Percentiles rank a stretch among this genome's conserved stretches.
Conservation (phyloP, 2,329 filamentous ascomycete genomes). For the Colletotrichum cordylinicola region DNA sequence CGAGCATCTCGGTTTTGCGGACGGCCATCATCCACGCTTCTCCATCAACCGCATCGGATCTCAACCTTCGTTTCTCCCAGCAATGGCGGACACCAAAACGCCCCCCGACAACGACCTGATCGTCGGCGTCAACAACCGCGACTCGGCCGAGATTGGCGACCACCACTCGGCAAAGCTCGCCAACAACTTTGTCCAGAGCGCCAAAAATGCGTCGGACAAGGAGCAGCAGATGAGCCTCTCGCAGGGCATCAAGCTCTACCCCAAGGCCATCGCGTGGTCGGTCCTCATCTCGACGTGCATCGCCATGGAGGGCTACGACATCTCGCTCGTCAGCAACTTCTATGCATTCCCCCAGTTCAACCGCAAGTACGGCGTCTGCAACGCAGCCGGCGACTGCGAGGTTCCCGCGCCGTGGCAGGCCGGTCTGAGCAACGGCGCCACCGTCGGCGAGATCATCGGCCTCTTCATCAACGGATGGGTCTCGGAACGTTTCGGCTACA, state of each 20-base stretch:
- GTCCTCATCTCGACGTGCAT: conserved; percentile 90
- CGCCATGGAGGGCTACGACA: conserved; percentile 89
- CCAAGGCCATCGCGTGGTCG: conserved; percentile 85
- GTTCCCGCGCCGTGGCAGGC: conserved; percentile 69
- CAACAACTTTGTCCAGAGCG: conserved; percentile 47
- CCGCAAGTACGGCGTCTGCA: conserved; percentile 58
- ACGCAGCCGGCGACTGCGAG: conserved; percentile 53
- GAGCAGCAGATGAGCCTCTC: conserved; percentile 74
- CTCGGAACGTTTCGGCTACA: conserved; percentile 72
- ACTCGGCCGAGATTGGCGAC: conserved; percentile 6
- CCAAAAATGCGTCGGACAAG: conserved; percentile 60
- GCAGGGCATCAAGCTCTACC: conserved; percentile 83
- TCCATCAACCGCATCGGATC: not conserved
- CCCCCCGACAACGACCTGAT: not conserved
- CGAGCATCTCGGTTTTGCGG: not conserved
- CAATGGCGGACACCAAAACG: conserved; percentile 11
- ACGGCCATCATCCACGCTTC: not conserved
- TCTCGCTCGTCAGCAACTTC: conserved; percentile 83
- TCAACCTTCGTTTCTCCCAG: not conserved
- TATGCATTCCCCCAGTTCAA: conserved; percentile 67
- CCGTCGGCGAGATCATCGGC: conserved; percentile 70
- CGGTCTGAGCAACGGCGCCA: conserved; percentile 64
- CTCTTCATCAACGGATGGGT: conserved; percentile 70
- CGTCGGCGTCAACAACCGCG: not conserved
- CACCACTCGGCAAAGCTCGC: conserved; percentile 27